phyloP scores from a whole-genome alignment of 768 basidiomycete species.

The Lactarius hengduanensis region DNA sequence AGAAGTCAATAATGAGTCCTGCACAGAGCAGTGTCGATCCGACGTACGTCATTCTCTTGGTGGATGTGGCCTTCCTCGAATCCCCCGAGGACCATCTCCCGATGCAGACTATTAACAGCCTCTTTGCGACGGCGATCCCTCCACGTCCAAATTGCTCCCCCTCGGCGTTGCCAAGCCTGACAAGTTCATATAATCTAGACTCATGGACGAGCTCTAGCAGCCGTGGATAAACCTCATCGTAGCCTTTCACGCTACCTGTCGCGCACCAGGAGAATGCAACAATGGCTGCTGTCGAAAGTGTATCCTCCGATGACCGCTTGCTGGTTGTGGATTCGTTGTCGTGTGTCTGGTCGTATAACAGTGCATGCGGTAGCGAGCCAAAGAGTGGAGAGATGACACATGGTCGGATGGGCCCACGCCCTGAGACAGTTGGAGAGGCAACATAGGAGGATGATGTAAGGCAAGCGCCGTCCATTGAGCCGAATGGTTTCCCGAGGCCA shows the following conservation, averaged over 20 bases:
- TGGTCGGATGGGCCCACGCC: constrained; percentile 72
- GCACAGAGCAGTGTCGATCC: not conserved
- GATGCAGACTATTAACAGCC: constrained; percentile 79
- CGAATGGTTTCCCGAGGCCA: constrained; percentile 92
- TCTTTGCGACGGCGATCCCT: constrained; percentile 43
- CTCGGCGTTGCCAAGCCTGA: constrained; percentile 41
- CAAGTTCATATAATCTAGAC: constrained; percentile 73
- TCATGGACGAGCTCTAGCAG: constrained; percentile 88
- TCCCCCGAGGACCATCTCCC: constrained; percentile 87
- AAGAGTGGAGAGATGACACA: constrained; percentile 77
- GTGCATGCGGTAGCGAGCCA: constrained; percentile 87
- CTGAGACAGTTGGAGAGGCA: constrained; percentile 78
- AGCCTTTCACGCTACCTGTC: constrained; percentile 93
- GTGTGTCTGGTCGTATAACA: constrained; percentile 95
- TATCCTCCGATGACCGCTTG: constrained; percentile 93
- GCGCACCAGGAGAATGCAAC: constrained; percentile 87
- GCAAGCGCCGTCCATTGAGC: constrained; percentile 93
- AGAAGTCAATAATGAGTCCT: not conserved
- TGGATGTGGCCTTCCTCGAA: constrained; percentile 95
- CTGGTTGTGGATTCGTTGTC: constrained; percentile 92
- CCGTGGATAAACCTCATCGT: constrained; percentile 96
- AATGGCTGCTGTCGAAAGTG: constrained; percentile 91
- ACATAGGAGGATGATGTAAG: constrained; percentile 58
- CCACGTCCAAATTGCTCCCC: constrained; percentile 29
- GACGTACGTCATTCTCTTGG: constrained; percentile 84